Evolutionary conservation across 1,284 basidiomycete genomes (phyloP), one percentile per base, ranked within the genome.

Genomic region (Apiotrichum montevideense): DNA sequence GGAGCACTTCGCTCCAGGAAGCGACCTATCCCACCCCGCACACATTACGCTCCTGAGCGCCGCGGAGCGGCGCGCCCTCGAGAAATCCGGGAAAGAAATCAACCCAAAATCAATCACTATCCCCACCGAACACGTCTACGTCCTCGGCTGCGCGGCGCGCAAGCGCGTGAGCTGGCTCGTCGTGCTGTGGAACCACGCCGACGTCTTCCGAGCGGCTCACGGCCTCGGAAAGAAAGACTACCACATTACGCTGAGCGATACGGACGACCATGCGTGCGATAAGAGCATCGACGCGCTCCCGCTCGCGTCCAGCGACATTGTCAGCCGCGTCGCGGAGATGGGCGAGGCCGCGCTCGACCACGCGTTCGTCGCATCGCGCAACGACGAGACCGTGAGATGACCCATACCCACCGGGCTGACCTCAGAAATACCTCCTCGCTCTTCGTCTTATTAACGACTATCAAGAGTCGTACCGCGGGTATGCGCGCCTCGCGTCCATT

Each of bases 131-230:
- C 10, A 54, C 47, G 40, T 58, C n/a, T 58, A 55, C 50, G 52
- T 48, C 13, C 37, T 55, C 15, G 48, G 44, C 2, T 32, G 7
- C 15, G 44, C n/a, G 21, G 6, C 14, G 8, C 14, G 21, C 9
- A 21, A 10, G 37, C 14, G 21, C 13, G 39, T 21, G 9, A 9
- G 11, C 11, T 84, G 80, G 65, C 74, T 81, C 11, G 79, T 82
- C 8, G 71, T 83, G n/a, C 73, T 84, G 3, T 84, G 83, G 82
- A 81, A 80, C 44, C 77, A 79, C 10, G 82, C 80, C 5, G 81
- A 84, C 60, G 73, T 74, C 29, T 66, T 80, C 37, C 79, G 83
- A 1, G 81, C 79, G 63, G 72, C 74, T 35, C 67, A 80, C 9
- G 80, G 81, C 2, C 74, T 84, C 9, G 73, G 77, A 35, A 76